A percentile compares a stretch with the other conserved stretches of the same genome.
phyloP scores from a whole-genome alignment of 2,329 filamentous ascomycete genomes.

The Lasiodiplodia gonubiensis region DNA sequence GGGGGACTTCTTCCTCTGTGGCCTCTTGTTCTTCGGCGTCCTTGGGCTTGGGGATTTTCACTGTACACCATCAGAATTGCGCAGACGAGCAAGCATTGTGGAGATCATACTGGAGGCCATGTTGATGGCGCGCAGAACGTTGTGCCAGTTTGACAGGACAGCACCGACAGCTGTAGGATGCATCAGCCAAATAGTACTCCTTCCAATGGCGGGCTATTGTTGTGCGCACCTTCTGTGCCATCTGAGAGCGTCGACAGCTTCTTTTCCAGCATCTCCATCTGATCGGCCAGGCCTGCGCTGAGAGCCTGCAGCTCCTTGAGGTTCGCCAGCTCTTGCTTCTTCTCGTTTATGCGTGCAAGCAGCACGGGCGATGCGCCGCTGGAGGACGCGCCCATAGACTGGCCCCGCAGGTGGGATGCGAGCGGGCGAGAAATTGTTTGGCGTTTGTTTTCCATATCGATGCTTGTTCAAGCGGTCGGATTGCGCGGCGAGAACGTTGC shows the following conservation, averaged over 20 bases:
- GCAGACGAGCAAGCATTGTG: neutral
- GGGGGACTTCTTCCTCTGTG: constrained; percentile 54
- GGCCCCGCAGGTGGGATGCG: constrained; percentile 68
- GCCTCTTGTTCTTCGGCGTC: constrained; percentile 36
- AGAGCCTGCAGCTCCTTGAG: constrained; percentile 78
- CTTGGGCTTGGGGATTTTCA: constrained; percentile 70
- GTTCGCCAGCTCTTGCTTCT: constrained; percentile 81
- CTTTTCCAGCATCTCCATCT: constrained; percentile 82
- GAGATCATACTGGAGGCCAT: constrained; percentile 76
- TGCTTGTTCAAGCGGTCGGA: neutral
- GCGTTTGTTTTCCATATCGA: constrained; percentile 38
- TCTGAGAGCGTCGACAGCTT: constrained; percentile 79
- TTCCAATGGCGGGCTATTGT: no score
- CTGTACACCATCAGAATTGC: constrained; percentile 50
- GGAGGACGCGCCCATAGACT: constrained; percentile 48
- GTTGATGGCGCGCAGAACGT: constrained; percentile 80
- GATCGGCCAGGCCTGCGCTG: constrained; percentile 76
- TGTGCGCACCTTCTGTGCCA: constrained; percentile 62
- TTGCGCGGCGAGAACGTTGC: neutral
- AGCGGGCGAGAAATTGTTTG: constrained; percentile 53
- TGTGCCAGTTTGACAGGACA: constrained; percentile 88
- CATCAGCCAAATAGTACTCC: neutral
- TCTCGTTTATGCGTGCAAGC: constrained; percentile 79
- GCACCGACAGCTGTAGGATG: constrained; percentile 69
- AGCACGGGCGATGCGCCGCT: constrained; percentile 71